A percentile compares a stretch with the other conserved stretches of the same genome.
Evolutionary conservation across 192 early-diverging fungal species (phyloP).

Genomic region (Backusella psychrophila): DNA sequence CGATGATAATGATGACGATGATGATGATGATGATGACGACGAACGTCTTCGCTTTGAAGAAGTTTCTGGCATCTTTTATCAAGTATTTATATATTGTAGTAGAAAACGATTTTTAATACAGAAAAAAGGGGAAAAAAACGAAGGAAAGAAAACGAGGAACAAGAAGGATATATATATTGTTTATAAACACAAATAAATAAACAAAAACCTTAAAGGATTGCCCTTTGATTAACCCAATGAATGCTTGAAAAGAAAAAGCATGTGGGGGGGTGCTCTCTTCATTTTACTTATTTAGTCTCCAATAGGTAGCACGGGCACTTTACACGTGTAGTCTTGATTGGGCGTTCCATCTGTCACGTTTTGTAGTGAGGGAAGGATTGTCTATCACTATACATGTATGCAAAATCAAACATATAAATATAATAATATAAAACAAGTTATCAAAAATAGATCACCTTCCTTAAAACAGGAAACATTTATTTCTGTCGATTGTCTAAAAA

Average conservation of each 20-base stretch:
- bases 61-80: not conserved
- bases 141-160: not conserved
- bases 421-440: not conserved
- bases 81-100: not conserved
- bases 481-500: not conserved
- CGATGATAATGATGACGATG: not conserved
- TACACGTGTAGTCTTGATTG: conserved; percentile 18
- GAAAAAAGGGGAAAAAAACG: not conserved
- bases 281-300: not conserved
- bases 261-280: not conserved
- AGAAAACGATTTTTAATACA: not conserved
- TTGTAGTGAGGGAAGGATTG: not conserved
- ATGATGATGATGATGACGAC: not conserved
- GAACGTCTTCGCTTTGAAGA: conserved; percentile 6
- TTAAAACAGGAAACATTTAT: not conserved
- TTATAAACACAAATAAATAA: not conserved
- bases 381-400: not conserved
- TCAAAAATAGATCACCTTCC: not conserved
- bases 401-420: not conserved
- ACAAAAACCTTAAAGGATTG: not conserved
- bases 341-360: conserved; percentile 13
- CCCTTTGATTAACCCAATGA: not conserved
- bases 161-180: not conserved
- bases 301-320: not conserved
- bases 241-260: not conserved